Base-by-base conservation (phyloP, 208 protist genomes). In the Crithidia thermophila region DNA sequence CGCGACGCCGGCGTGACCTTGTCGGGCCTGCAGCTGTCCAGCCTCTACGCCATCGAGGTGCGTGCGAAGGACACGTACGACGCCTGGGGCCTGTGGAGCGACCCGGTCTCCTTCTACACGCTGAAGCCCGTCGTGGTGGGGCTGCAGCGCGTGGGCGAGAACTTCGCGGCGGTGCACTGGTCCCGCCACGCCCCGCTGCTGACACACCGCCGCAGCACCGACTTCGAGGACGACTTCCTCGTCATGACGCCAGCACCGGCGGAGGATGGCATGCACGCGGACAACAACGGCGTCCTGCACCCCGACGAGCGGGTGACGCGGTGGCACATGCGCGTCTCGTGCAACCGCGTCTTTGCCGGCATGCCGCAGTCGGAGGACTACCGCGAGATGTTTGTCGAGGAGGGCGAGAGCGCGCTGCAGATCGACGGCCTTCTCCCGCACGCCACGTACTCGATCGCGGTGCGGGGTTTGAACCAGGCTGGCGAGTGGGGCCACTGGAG, bases 51-150 rank as follows among this genome's bases (percentile, higher is more conserved):
- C 11, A 91, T 97, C 13, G 72, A 94, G 69, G 91, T 96, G 8
- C 84, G 89, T 10, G 91, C 90, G 11, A 95, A 94, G 75, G 93
- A 97, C 71, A 94, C 91, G 46, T 94, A 96, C 67, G 79, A 94
- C 67, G 85, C 91, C 60, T 96, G 90, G 91, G 93, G 93, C 47
- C 77, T 97, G 33, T 97, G 93, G 91, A 94, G 86, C 57, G 85
- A 94, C 67, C 55, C 82, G 21, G 69, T 82, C 39, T 62, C 58
- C 18, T 95, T 97, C 64, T 72, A 90, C 46, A 97, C 93, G 37
- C 77, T 97, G 36, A 75, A 85, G 53, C 77, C 84, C 5, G 86
- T 97, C 27, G 61, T 71, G 31, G 66, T 87, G 21, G 62, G 63
- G 20, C 45, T 93, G 51, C 69, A 85, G 40, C 66, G 67, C 1